Evolutionary conservation across 768 basidiomycete species (phyloP), one percentile per base, ranked within the genome.

Genomic region (Gyrodon lividus): DNA sequence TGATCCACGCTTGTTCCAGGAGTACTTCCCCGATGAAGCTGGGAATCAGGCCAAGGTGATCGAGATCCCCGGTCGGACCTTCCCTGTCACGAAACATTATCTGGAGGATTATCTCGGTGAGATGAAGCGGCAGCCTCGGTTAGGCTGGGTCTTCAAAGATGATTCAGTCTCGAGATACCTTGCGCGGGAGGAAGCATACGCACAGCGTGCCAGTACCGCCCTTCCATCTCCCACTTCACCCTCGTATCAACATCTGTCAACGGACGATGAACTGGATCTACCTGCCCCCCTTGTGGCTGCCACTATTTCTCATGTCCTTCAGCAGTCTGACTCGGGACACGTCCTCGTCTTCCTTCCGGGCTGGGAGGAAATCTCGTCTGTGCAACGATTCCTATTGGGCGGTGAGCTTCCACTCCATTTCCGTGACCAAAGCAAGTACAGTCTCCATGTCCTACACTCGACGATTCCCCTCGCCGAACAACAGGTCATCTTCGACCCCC

Each of bases 291-390:
- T 97, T 35, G 80, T 96, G 42, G 91, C 89, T 20, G 83, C 92
- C 28, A 84, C 86, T 22, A 79, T 98, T 62, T 77, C 86, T 0
- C 83, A 92, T 67, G 87, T 92, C 42, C 69, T 97, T 35, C 74
- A 79, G 45, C 74, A 72, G 35, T 86, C 93, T 0, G 76, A 86
- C 31, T 86, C 88, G 20, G 94, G 94, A 3, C 92, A 95, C 63
- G 85, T 93, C 39, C 78, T 96, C 42, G 91, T 94, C 19, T 96
- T 97, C 75, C 70, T 94, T 9, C 89, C 92, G n/a, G 92, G 92
- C 20, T 91, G 89, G 87, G 92, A 96, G 22, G 93, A 96, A 60
- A 97, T 98, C 46, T 76, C 77, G 45, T 72, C 78, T 6, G 82
- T 91, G 12, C 84, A 91, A 56, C 79, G 81, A 52, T 70, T 77